Percentiles rank a stretch among this genome's conserved stretches.
phyloP scores from a whole-genome alignment of 2,329 filamentous ascomycete genomes.

The Hypocrella siamensis region DNA sequence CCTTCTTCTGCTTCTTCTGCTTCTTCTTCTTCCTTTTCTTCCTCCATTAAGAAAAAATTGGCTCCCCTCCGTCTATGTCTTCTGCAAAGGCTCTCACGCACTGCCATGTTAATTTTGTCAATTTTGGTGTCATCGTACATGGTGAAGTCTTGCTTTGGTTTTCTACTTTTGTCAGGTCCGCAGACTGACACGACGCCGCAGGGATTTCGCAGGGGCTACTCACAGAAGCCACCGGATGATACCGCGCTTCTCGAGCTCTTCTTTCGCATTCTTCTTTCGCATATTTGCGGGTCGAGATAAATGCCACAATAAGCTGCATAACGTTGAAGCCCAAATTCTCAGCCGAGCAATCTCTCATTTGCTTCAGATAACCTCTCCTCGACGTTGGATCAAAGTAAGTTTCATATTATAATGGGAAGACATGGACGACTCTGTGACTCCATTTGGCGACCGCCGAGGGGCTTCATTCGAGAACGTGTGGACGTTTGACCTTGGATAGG shows the following conservation, averaged over 20 bases:
- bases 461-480: constrained; percentile 7
- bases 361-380: background rate
- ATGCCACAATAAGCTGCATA: background rate
- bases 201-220: background rate
- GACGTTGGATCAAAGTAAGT: constrained; percentile 1
- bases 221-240: background rate
- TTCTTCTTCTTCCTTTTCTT: no score
- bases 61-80: no score
- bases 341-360: background rate
- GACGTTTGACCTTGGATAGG: constrained; percentile 7
- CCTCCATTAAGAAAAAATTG: no score
- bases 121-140: no score
- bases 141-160: no score
- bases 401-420: constrained; percentile 5
- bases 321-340: background rate
- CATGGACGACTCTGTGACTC: constrained; percentile 8
- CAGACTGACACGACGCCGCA: no score
- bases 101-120: no score
- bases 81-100: no score
- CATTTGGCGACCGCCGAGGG: constrained; percentile 9
- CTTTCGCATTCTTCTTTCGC: background rate
- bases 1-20: no score
- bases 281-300: background rate
- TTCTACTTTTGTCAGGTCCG: no score
- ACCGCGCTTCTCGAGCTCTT: background rate